phyloP scores from a whole-genome alignment of 768 basidiomycete genomes.

The Lentinula aciculospora region DNA sequence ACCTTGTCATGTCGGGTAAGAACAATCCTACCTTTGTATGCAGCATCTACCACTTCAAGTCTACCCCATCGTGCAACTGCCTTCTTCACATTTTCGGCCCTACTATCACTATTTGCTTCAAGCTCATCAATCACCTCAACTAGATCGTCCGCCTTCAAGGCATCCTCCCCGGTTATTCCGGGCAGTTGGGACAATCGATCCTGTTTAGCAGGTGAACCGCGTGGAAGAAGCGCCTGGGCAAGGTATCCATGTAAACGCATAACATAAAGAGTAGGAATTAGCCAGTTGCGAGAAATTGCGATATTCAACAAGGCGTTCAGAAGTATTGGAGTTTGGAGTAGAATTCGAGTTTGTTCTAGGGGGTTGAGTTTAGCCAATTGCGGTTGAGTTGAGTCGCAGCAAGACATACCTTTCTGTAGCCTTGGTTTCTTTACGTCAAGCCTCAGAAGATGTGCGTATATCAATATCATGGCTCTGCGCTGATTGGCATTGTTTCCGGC shows the following conservation, averaged over 20 bases:
- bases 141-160: constrained; percentile 35
- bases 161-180: constrained; percentile 51
- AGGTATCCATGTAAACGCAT: constrained; percentile 84
- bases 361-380: background rate
- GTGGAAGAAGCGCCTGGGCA: constrained; percentile 74
- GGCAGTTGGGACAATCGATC: constrained; percentile 72
- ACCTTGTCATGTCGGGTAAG: background rate
- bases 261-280: constrained; percentile 66
- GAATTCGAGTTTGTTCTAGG: constrained; percentile 63
- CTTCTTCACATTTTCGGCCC: constrained; percentile 51
- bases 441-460: constrained; percentile 85
- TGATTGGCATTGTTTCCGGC: constrained; percentile 29
- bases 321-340: constrained; percentile 68
- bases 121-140: constrained; percentile 41
- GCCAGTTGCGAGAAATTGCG: constrained; percentile 84
- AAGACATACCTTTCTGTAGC: constrained; percentile 58
- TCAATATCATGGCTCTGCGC: constrained; percentile 58
- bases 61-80: constrained; percentile 67
- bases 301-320: constrained; percentile 81
- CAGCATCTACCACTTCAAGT: constrained; percentile 73
- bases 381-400: constrained; percentile 1
- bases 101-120: constrained; percentile 45
- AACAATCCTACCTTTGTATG: constrained; percentile 68
- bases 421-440: constrained; percentile 44
- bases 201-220: constrained; percentile 26